Evolutionary conservation across 2,329 filamentous ascomycete genomes (phyloP).

Genomic region (Eutypella sp.): DNA sequence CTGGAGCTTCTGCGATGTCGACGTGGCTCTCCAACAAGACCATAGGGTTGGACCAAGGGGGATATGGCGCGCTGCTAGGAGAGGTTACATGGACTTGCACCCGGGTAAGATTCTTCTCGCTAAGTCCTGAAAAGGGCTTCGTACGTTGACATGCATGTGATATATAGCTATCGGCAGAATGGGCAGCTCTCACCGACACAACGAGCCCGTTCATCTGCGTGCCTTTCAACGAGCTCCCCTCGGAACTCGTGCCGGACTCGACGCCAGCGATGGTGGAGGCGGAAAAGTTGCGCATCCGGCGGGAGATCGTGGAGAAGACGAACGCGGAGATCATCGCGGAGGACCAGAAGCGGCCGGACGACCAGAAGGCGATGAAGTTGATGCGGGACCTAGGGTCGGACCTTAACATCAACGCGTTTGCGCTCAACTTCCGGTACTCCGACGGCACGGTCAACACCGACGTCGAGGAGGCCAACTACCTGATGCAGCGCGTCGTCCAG

Average conservation of each 20-base stretch:
- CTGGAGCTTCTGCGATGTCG: conserved; percentile 39
- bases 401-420: conserved; percentile 42
- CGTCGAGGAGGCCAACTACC: conserved; percentile 43
- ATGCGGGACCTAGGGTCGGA: conserved; percentile 39
- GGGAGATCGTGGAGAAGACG: conserved; percentile 32
- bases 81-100: conserved; percentile 41
- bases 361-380: conserved; percentile 31
- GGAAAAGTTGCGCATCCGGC: conserved; percentile 33
- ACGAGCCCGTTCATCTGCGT: conserved; percentile 32
- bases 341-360: conserved; percentile 17
- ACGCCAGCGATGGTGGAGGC: conserved; percentile 24
- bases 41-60: conserved; percentile 34
- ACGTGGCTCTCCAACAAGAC: conserved; percentile 39
- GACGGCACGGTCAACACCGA: conserved; percentile 36
- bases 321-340: conserved; percentile 32
- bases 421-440: conserved; percentile 36
- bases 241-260: conserved; percentile 22
- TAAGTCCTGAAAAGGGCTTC: no score
- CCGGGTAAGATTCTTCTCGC: conserved; percentile 23
- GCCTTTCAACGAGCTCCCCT: conserved; percentile 38
- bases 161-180: conserved; percentile 33
- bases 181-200: conserved; percentile 33
- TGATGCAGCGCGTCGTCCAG: conserved; percentile 40
- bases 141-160: neutral
- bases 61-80: conserved; percentile 37